Percentiles rank a stretch among this genome's conserved stretches.
These are phyloP conservation scores for Coprinopsis marcescibilis DNA, from an alignment of 768 basidiomycete species.

Conservation along the genomic window DNA sequence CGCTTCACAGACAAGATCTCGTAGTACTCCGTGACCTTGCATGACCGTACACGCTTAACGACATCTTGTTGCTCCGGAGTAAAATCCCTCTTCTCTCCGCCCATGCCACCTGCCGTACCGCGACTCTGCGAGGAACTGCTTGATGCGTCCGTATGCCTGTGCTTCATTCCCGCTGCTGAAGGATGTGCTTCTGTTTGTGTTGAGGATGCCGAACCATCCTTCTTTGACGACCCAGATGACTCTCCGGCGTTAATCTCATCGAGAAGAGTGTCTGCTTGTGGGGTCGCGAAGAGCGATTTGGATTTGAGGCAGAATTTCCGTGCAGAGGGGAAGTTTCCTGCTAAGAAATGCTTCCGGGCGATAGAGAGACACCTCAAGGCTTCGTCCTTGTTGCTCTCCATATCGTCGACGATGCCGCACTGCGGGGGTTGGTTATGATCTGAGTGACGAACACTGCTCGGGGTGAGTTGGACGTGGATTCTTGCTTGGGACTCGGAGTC, in stretches of 20 bases:
- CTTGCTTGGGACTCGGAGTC: neutral
- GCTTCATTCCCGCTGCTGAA: constrained; percentile 66
- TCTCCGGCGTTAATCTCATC: constrained; percentile 57
- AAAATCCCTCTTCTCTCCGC: constrained; percentile 77
- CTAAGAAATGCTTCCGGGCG: constrained; percentile 67
- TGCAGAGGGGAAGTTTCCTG: constrained; percentile 69
- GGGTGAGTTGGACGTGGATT: too few relatives aligned
- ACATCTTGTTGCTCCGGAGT: constrained; percentile 77
- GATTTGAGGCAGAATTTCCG: constrained; percentile 90
- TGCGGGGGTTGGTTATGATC: too few relatives aligned
- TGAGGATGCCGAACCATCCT: constrained; percentile 36
- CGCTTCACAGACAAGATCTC: constrained; percentile 78
- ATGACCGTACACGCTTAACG: constrained; percentile 79
- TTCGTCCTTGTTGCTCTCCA: constrained; percentile 91
- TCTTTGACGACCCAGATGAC: constrained; percentile 36
- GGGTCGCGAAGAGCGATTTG: constrained; percentile 72
- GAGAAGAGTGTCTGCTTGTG: constrained; percentile 66
- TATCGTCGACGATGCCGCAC: too few relatives aligned
- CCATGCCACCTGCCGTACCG: constrained; percentile 57
- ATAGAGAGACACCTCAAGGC: constrained; percentile 77
- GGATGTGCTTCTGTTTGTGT: constrained; percentile 59
- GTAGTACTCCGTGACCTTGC: constrained; percentile 90
- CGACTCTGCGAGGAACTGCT: constrained; percentile 26
- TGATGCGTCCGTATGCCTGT: constrained; percentile 36
- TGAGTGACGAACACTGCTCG: too few relatives aligned